Conservation (phyloP, 2,329 filamentous ascomycete genomes). For the Phoma sp. region DNA sequence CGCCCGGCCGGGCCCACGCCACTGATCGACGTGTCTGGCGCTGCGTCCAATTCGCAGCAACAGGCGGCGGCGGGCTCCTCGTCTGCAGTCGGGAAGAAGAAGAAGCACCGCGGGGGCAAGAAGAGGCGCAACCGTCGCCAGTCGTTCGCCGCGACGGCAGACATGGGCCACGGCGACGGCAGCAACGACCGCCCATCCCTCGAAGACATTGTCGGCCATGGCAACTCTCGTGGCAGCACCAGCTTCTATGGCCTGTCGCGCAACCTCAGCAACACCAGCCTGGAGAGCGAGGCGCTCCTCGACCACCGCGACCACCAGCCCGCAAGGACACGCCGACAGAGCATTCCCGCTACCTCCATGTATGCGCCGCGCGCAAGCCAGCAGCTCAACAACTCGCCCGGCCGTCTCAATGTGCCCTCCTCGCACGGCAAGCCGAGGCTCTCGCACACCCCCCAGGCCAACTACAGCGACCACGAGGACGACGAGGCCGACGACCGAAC, state of each 20-base stretch:
- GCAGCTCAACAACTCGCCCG: conserved; percentile 27
- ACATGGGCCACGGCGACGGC: conserved; percentile 62
- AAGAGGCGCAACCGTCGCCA: conserved; percentile 78
- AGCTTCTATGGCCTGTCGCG: conserved; percentile 61
- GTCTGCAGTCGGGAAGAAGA: conserved; percentile 62
- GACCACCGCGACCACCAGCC: conserved; percentile 73
- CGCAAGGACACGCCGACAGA: conserved; percentile 51
- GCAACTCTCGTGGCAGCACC: conserved; percentile 47
- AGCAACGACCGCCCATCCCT: conserved; percentile 60
- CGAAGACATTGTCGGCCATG: conserved; percentile 18
- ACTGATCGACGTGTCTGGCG: conserved; percentile 12
- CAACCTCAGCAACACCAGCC: conserved; percentile 80
- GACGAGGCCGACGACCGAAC: conserved; percentile 59
- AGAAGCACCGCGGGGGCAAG: conserved; percentile 77
- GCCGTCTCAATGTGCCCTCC: conserved; percentile 23
- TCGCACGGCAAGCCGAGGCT: conserved; percentile 36
- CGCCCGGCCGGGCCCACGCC: conserved; percentile 14
- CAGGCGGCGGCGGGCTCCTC: conserved; percentile 15
- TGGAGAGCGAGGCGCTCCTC: conserved; percentile 86
- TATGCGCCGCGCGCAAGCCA: conserved; percentile 37
- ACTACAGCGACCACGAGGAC: conserved; percentile 58
- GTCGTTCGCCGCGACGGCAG: conserved; percentile 70
- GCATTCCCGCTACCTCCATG: conserved; percentile 48
- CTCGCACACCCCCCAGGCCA: conserved; percentile 34
- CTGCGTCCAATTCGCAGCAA: background rate